These are phyloP conservation scores for Malus orientalis DNA, from an alignment of 306 rosid genomes.

Conservation along the genomic window DNA sequence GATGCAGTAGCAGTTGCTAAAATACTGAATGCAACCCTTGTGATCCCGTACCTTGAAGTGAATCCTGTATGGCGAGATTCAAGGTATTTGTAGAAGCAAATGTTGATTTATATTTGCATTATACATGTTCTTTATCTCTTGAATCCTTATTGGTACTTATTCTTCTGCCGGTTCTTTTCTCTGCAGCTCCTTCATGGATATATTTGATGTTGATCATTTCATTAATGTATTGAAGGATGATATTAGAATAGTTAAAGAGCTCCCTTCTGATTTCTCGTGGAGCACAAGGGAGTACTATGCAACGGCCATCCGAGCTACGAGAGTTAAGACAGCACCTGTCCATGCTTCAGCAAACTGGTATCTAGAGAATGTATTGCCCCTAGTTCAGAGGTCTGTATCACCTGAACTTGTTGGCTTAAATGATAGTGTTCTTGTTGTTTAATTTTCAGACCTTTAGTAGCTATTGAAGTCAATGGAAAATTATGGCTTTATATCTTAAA, in stretches of 20 bases:
- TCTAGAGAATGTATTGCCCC: slow-evolving; percentile 76
- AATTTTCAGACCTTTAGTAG: not conserved
- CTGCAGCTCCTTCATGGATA: slow-evolving; percentile 84
- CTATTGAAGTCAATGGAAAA: not conserved
- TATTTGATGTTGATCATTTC: slow-evolving; percentile 98
- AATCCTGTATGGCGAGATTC: slow-evolving; percentile 96
- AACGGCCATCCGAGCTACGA: slow-evolving; percentile 59
- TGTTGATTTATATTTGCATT: not conserved
- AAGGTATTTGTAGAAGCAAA: slow-evolving; percentile 39
- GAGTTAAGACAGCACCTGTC: slow-evolving; percentile 91
- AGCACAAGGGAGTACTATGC: slow-evolving; percentile 89
- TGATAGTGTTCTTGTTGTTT: slow-evolving; percentile 4
- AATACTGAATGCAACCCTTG: slow-evolving; percentile 90
- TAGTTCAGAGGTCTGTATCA: slow-evolving; percentile 70
- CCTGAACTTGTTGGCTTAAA: slow-evolving; percentile 23
- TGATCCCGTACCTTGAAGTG: slow-evolving; percentile 84
- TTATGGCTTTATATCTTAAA: not conserved
- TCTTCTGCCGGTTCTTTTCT: slow-evolving; percentile 17
- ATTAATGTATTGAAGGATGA: slow-evolving; percentile 79
- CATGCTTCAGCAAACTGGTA: slow-evolving; percentile 93
- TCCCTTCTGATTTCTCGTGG: slow-evolving; percentile 78
- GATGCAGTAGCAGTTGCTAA: slow-evolving; percentile 98
- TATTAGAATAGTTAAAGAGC: slow-evolving; percentile 73
- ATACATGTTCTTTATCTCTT: slow-evolving; percentile 1
- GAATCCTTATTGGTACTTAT: slow-evolving; percentile 4